Evolutionary conservation across 345 rosid genomes (phyloP).

Genomic region (Populus davidiana): DNA sequence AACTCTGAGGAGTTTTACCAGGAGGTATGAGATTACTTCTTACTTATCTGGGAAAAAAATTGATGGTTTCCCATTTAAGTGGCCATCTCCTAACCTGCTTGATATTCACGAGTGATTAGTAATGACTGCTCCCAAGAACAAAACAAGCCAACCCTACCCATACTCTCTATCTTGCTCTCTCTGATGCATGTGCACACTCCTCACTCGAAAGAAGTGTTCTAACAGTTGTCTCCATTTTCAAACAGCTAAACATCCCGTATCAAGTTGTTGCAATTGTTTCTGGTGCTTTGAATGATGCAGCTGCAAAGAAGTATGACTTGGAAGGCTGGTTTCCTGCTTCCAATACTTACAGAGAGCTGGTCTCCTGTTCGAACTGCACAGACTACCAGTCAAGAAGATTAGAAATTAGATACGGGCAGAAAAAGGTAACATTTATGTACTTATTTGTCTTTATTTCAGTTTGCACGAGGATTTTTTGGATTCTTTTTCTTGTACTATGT

Average conservation of each 20-base stretch:
- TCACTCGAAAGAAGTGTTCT: neutral
- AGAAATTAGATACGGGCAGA: constrained; percentile 90
- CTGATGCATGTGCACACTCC: neutral
- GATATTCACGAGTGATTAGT: too few species aligned
- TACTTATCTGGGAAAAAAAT: neutral
- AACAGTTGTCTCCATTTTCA: neutral
- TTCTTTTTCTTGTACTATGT: neutral
- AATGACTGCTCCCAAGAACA: too few species aligned
- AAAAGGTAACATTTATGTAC: constrained; percentile 51
- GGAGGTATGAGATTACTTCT: constrained; percentile 35
- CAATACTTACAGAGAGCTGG: constrained; percentile 79
- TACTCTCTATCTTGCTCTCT: neutral
- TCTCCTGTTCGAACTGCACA: constrained; percentile 89
- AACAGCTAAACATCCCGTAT: constrained; percentile 81
- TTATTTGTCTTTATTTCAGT: neutral
- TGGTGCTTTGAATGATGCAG: constrained; percentile 89
- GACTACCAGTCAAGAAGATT: constrained; percentile 85
- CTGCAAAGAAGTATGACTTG: constrained; percentile 92
- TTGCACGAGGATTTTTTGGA: neutral
- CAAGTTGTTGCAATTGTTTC: constrained; percentile 82
- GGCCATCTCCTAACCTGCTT: neutral
- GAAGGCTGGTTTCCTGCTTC: constrained; percentile 99
- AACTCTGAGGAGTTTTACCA: constrained; percentile 87
- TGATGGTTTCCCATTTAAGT: too few species aligned
- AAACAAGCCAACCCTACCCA: neutral